Base-by-base conservation (phyloP, 768 basidiomycete species). In the Pulveroboletus sp. region DNA sequence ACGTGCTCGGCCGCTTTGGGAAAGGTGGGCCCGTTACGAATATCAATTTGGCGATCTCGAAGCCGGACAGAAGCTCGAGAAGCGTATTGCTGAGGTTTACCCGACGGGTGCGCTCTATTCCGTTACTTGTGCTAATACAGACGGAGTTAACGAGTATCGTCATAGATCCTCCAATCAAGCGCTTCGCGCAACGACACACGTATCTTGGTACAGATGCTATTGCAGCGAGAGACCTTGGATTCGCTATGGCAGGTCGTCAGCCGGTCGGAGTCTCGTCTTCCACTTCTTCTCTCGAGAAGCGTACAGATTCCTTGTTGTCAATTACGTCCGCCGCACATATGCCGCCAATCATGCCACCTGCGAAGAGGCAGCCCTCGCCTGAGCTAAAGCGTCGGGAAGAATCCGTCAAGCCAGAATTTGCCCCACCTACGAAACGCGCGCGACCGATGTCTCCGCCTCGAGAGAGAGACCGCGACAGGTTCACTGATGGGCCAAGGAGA, bases 11-110 rank as follows among this genome's bases (percentile, higher is more conserved):
- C 85, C 88, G 0, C 76, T 98, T 15, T 99, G 94, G 94, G 93
- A 96, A 62, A 81, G 90, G 39, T 98, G 94, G 96, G 85, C 93
- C 5, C 78, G 86, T 48, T 95, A 95, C 70, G 92, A 96, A 67
- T 97, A 93, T 70, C 86, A 90, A 60, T 97, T 89, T 61, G 92
- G 92, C n/a, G 92, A 94, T 68, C 74, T 94, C 32, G 84, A 89
- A 38, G 86, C 89, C 2, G 81, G 89, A 3, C 83, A 89, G 57
- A 91, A 94, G 68, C 79, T 97, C 41, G 93, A 96, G 67, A 83
- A 84, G 53, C 81, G 96, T 8, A 88, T 97, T 59, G 75, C 85
- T 1, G 94, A 97, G 52, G 82, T 84, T 1, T 97, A 91, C 68
- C 85, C 93, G 0, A 81, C 81, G 43, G 92, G 93, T 92, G 54